A percentile compares a stretch with the other conserved stretches of the same genome.
Evolutionary conservation across 2,329 filamentous ascomycete genomes (phyloP).

Genomic region (Tolypocladium capitatum): DNA sequence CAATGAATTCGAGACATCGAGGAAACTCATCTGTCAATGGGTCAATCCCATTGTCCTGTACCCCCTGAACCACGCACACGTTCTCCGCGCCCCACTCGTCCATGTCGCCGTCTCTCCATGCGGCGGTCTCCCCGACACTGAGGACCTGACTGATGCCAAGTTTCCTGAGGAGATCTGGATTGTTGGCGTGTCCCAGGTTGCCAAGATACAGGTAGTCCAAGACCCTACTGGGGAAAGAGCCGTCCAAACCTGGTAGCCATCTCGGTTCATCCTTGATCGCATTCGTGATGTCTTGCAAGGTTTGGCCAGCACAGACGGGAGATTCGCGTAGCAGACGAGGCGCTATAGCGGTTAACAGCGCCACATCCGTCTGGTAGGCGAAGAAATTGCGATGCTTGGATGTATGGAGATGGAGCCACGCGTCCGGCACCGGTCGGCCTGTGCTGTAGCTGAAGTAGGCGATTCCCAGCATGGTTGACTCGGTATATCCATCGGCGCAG

Average conservation of each 20-base stretch:
- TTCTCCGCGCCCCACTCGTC: slow-evolving; percentile 67
- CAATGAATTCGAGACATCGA: slow-evolving; percentile 80
- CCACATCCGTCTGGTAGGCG: slow-evolving; percentile 82
- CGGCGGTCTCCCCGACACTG: slow-evolving; percentile 80
- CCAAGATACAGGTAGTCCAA: slow-evolving; percentile 93
- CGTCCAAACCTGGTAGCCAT: slow-evolving; percentile 78
- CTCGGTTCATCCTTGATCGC: slow-evolving; percentile 49
- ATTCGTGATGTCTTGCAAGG: slow-evolving; percentile 37
- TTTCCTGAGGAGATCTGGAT: slow-evolving; percentile 65
- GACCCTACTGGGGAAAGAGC: slow-evolving; percentile 79
- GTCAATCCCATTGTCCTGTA: slow-evolving; percentile 96
- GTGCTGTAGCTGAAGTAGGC: slow-evolving; percentile 92
- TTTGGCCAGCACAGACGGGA: slow-evolving; percentile 37
- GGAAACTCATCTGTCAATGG: slow-evolving; percentile 76
- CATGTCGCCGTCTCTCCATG: slow-evolving; percentile 61
- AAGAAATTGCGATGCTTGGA: slow-evolving; percentile 85
- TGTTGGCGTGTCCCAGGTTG: slow-evolving; percentile 87
- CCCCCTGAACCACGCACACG: slow-evolving; percentile 65
- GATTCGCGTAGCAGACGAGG: slow-evolving; percentile 62
- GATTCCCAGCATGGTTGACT: slow-evolving; percentile 76
- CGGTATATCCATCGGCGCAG: slow-evolving; percentile 91
- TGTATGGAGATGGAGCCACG: slow-evolving; percentile 77
- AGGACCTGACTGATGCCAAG: slow-evolving; percentile 79
- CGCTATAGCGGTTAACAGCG: slow-evolving; percentile 64
- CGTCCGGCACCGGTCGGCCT: slow-evolving; percentile 64